phyloP scores from a whole-genome alignment of 1,284 basidiomycete species.

The Pseudozyma tsukubaensis region DNA sequence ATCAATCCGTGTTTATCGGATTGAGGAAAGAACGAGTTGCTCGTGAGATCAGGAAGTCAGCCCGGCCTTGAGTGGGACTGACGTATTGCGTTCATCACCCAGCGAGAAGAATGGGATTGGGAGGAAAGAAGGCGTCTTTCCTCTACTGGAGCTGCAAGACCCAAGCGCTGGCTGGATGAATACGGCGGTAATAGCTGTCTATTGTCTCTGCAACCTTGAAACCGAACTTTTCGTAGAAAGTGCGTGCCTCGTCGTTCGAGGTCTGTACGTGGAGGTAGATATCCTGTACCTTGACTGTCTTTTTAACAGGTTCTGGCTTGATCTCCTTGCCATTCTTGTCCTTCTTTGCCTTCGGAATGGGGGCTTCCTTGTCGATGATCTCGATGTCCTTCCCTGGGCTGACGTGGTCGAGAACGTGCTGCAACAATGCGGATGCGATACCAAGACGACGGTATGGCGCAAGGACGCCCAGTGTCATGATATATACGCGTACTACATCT shows the following conservation, averaged over 20 bases:
- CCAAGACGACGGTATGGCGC: constrained; percentile 70
- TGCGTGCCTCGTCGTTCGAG: constrained; percentile 66
- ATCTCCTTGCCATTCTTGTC: constrained; percentile 59
- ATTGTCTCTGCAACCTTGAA: constrained; percentile 64
- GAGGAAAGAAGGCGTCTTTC: background rate
- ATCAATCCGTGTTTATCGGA: too few species aligned
- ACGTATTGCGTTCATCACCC: too few species aligned
- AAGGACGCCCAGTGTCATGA: constrained; percentile 70
- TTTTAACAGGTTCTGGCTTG: constrained; percentile 39
- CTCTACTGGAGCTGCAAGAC: constrained; percentile 57
- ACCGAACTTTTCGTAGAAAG: constrained; percentile 69
- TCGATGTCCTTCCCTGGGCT: constrained; percentile 56
- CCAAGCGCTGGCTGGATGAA: constrained; percentile 69
- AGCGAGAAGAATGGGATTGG: too few species aligned
- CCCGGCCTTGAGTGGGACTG: too few species aligned
- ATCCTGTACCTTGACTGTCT: constrained; percentile 51
- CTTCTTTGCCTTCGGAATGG: constrained; percentile 31
- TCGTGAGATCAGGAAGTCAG: too few species aligned
- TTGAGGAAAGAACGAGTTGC: too few species aligned
- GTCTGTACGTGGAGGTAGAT: constrained; percentile 70
- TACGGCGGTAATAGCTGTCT: constrained; percentile 63
- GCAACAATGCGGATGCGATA: constrained; percentile 66
- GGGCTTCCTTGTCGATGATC: constrained; percentile 33
- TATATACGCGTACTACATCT: constrained; percentile 65
- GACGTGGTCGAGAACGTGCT: constrained; percentile 65